Percentiles rank a stretch among this genome's conserved stretches.
phyloP scores from a whole-genome alignment of 2,329 filamentous ascomycete genomes.

The Pseudohalonectria lignicola region DNA sequence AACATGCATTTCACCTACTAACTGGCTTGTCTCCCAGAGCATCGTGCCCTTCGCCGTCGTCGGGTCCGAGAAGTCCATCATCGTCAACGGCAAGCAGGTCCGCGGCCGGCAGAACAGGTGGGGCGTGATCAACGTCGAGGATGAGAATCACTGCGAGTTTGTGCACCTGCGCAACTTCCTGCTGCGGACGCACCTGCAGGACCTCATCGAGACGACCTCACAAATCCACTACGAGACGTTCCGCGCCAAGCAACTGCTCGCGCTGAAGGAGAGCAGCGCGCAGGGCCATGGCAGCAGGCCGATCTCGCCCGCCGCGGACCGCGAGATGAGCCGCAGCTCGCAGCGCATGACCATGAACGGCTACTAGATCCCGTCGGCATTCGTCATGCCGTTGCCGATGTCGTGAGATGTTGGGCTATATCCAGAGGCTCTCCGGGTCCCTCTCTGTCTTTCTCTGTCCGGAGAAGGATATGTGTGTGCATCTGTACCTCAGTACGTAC shows the following conservation, averaged over 20 bases:
- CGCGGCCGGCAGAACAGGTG: slow-evolving; percentile 97
- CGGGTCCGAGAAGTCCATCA: slow-evolving; percentile 95
- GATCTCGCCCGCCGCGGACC: slow-evolving; percentile 89
- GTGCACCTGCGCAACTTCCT: slow-evolving; percentile 98
- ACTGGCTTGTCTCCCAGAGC: slow-evolving; percentile 31
- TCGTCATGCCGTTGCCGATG: too few relatives aligned
- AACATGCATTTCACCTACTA: not conserved
- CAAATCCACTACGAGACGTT: slow-evolving; percentile 99
- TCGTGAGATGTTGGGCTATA: too few relatives aligned
- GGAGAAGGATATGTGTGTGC: too few relatives aligned
- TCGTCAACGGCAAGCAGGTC: slow-evolving; percentile 94
- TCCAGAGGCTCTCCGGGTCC: too few relatives aligned
- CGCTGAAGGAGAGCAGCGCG: slow-evolving; percentile 94
- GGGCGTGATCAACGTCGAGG: slow-evolving; percentile 99
- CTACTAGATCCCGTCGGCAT: slow-evolving; percentile 56
- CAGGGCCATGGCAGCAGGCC: slow-evolving; percentile 75
- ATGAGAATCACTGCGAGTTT: slow-evolving; percentile 99
- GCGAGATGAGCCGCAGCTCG: slow-evolving; percentile 92
- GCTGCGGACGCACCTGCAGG: slow-evolving; percentile 94
- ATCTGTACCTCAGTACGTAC: too few relatives aligned
- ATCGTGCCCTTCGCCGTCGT: slow-evolving; percentile 97
- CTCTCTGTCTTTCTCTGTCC: too few relatives aligned
- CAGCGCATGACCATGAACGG: slow-evolving; percentile 99
- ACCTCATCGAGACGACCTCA: slow-evolving; percentile 96
- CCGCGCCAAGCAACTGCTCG: slow-evolving; percentile 96